Percentiles rank a stretch among this genome's conserved stretches.
These are phyloP conservation scores for Globisporangium irregulare DNA, from an alignment of 352 stramenopile species.

Conservation along the genomic window DNA sequence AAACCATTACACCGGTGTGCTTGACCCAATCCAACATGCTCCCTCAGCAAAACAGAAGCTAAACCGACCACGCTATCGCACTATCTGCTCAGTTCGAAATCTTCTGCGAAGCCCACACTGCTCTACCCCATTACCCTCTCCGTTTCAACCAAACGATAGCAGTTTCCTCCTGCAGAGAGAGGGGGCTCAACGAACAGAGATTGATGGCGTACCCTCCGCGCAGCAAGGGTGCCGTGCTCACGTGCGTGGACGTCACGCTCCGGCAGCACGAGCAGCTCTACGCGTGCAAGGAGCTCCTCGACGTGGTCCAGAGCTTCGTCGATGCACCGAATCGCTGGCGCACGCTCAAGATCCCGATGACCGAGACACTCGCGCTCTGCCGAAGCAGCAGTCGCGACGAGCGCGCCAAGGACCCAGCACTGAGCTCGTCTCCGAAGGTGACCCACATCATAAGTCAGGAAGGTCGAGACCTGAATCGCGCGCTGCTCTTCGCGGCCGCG, in stretches of 20 bases:
- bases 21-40: background rate
- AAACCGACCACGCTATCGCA: background rate
- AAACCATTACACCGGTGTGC: background rate
- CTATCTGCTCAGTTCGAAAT: background rate
- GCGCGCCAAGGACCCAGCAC: background rate
- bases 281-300: constrained; percentile 16
- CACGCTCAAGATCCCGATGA: constrained; percentile 14
- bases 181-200: no score
- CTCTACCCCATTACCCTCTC: no score
- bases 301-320: constrained; percentile 13
- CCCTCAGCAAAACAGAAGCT: background rate
- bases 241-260: constrained; percentile 9
- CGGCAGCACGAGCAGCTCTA: background rate
- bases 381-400: constrained; percentile 12
- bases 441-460: constrained; percentile 14
- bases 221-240: constrained; percentile 1
- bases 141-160: background rate
- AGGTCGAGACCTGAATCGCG: constrained; percentile 14
- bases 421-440: background rate
- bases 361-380: constrained; percentile 18
- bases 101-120: background rate
- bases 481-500: constrained; percentile 18
- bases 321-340: constrained; percentile 15
- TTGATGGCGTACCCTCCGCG: background rate
- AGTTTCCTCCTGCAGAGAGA: background rate